These are phyloP conservation scores for Gryganskiella cystojenkinii DNA, from an alignment of 192 early-diverging fungal species.

Conservation along the genomic window DNA sequence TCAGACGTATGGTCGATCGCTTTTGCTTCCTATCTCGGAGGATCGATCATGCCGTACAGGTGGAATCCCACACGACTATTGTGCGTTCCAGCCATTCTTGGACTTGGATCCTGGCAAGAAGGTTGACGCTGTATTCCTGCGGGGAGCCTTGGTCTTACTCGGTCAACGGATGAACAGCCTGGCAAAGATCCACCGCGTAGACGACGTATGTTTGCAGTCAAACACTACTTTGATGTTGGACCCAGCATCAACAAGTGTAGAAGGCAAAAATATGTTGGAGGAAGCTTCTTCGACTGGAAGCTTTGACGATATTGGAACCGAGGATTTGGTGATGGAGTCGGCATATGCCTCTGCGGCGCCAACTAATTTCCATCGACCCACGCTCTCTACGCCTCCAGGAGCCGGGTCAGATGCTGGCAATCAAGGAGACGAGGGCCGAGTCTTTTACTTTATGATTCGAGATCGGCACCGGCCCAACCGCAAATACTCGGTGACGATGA, in stretches of 20 bases:
- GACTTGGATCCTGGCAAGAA: slow-evolving; percentile 20
- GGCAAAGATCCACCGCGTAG: slow-evolving; percentile 13
- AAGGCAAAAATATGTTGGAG: not conserved
- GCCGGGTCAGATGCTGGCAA: no score
- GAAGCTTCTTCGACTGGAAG: not conserved
- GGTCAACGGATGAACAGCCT: slow-evolving; percentile 36
- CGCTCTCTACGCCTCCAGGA: not conserved
- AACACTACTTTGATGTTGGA: not conserved
- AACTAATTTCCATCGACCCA: not conserved
- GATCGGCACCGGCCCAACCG: slow-evolving; percentile 26
- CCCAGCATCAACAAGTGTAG: not conserved
- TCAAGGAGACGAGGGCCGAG: slow-evolving; percentile 1
- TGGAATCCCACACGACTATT: slow-evolving; percentile 43
- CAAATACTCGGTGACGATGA: slow-evolving; percentile 43
- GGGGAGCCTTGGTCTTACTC: slow-evolving; percentile 14
- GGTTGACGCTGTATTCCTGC: slow-evolving; percentile 28
- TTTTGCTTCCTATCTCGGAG: slow-evolving; percentile 30
- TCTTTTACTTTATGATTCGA: slow-evolving; percentile 45
- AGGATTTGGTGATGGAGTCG: slow-evolving; percentile 48
- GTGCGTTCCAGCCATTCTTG: slow-evolving; percentile 50
- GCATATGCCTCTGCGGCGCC: slow-evolving; percentile 31
- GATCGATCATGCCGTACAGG: slow-evolving; percentile 21
- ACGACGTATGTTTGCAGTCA: slow-evolving; percentile 26
- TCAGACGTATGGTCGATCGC: slow-evolving; percentile 36
- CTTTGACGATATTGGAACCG: slow-evolving; percentile 37